Evolutionary conservation across 345 rosid genomes (phyloP).

Genomic region (Eucalyptus pauciflora): DNA sequence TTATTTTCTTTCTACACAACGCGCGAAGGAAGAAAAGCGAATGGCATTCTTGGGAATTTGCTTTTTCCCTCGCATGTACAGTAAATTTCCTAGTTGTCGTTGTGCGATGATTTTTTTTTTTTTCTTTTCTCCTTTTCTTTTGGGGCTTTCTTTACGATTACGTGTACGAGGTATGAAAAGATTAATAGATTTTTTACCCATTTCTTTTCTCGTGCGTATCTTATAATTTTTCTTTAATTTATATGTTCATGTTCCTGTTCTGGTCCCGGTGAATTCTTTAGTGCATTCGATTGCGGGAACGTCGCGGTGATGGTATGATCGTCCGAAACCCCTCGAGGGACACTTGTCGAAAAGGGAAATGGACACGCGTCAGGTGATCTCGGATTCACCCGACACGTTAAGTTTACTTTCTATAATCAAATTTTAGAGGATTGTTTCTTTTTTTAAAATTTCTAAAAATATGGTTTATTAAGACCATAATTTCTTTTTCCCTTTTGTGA

Average conservation of each 20-base stretch:
- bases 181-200: background rate
- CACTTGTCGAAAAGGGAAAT: background rate
- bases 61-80: background rate
- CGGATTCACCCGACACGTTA: background rate
- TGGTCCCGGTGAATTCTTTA: background rate
- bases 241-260: background rate
- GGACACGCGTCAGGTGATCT: background rate
- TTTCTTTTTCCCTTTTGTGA: rapidly evolving
- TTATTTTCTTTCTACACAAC: background rate
- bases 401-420: background rate
- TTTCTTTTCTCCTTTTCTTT: rapidly evolving
- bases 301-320: background rate
- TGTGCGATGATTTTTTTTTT: background rate
- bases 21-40: background rate
- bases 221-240: background rate
- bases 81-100: background rate
- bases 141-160: background rate
- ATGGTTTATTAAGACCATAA: rapidly evolving
- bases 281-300: background rate
- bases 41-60: background rate
- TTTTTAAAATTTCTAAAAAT: background rate
- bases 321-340: background rate
- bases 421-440: background rate
- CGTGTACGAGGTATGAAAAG: background rate
- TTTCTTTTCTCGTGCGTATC: background rate